phyloP scores from a whole-genome alignment of 1,284 basidiomycete genomes.

The Vanrija humicola region DNA sequence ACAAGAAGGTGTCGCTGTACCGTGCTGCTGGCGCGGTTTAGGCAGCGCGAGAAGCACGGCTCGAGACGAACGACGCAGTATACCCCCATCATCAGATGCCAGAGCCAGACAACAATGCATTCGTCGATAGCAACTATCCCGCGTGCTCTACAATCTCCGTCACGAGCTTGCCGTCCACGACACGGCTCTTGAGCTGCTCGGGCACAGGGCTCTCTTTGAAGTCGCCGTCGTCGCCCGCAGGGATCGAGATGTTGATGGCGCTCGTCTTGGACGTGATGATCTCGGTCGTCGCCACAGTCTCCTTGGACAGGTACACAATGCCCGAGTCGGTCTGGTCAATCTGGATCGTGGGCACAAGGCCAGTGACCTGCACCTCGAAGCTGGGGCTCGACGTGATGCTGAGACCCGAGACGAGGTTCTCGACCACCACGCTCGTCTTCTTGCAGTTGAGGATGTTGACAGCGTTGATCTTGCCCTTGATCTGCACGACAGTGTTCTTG shows the following conservation, averaged over 20 bases:
- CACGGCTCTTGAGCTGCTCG: conserved; percentile 88
- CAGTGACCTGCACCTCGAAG: conserved; percentile 89
- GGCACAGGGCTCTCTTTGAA: conserved; percentile 88
- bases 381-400: conserved; percentile 88
- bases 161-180: conserved; percentile 78
- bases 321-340: conserved; percentile 94
- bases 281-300: conserved; percentile 66
- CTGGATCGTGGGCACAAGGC: conserved; percentile 83
- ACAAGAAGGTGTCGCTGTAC: conserved; percentile 66
- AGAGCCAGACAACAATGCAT: neutral
- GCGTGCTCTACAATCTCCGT: conserved; percentile 85
- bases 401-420: conserved; percentile 83
- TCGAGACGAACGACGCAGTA: neutral
- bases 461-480: conserved; percentile 95
- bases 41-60: neutral
- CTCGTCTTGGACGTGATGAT: conserved; percentile 95
- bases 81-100: neutral
- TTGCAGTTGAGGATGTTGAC: conserved; percentile 86
- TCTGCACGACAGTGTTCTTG: conserved; percentile 79
- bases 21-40: conserved; percentile 40
- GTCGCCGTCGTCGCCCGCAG: conserved; percentile 76
- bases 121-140: conserved; percentile 53
- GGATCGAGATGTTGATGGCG: conserved; percentile 86
- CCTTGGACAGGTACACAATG: conserved; percentile 87
- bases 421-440: conserved; percentile 83